A percentile compares a stretch with the other conserved stretches of the same genome.
phyloP scores from a whole-genome alignment of 1,284 basidiomycete species.

The Ustilago hordei region DNA sequence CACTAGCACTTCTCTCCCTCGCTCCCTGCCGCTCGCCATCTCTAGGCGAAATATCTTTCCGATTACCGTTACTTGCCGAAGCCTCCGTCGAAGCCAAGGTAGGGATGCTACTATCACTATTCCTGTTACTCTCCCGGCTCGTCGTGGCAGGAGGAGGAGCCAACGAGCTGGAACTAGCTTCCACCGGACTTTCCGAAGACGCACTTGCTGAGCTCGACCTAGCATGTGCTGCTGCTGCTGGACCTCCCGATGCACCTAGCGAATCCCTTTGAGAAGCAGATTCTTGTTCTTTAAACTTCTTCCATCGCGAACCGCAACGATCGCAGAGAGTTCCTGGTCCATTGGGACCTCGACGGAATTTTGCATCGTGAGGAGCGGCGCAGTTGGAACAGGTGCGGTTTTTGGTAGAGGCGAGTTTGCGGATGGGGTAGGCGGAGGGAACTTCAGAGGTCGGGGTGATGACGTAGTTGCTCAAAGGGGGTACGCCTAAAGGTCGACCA shows the following conservation, averaged over 20 bases:
- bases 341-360: conserved; percentile 48
- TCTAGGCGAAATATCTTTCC: conserved; percentile 3
- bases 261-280: conserved; percentile 20
- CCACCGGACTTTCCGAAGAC: conserved; percentile 30
- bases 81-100: background rate
- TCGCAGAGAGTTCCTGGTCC: conserved; percentile 57
- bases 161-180: conserved; percentile 5
- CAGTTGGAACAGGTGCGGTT: conserved; percentile 53
- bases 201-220: conserved; percentile 33
- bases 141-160: background rate
- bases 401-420: conserved; percentile 57
- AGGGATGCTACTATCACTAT: background rate
- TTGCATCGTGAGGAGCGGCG: conserved; percentile 53
- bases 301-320: conserved; percentile 51
- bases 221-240: conserved; percentile 23
- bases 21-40: conserved; percentile 9
- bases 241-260: background rate
- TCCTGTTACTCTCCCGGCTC: background rate
- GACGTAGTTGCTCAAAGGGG: conserved; percentile 9
- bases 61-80: background rate
- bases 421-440: conserved; percentile 24
- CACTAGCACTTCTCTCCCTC: conserved; percentile 32
- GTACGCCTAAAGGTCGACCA: conserved; percentile 5
- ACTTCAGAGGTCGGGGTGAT: conserved; percentile 21
- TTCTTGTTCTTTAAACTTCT: conserved; percentile 51